Conservation (phyloP, 2,329 filamentous ascomycete genomes). For the Thelonectria olida region DNA sequence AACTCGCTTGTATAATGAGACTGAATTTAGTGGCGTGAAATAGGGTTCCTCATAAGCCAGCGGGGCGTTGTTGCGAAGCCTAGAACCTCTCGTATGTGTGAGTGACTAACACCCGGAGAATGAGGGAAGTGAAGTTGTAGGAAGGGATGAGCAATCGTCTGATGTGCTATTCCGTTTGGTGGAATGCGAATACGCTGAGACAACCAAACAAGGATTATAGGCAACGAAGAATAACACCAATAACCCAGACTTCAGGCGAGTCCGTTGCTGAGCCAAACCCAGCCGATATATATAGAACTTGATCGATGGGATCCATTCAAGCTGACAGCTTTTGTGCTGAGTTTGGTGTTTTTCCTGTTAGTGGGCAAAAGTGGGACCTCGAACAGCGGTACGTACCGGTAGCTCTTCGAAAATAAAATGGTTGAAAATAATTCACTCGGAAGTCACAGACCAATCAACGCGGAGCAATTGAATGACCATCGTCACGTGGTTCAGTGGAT, state of each 20-base stretch:
- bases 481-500: constrained; percentile 46
- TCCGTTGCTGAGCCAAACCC: background rate
- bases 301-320: background rate
- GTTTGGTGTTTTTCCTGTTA: constrained; percentile 34
- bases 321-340: background rate
- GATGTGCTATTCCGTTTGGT: background rate
- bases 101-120: constrained; percentile 14
- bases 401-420: background rate
- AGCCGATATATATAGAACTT: background rate
- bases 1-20: background rate
- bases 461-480: constrained; percentile 46
- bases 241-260: background rate
- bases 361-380: constrained; percentile 8
- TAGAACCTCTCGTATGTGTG: background rate
- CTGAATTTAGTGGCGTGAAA: background rate
- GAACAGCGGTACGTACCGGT: constrained; percentile 30
- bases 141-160: background rate
- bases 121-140: background rate
- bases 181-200: background rate
- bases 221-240: background rate
- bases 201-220: background rate
- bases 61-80: background rate
- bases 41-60: background rate
- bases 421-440: constrained; percentile 24
- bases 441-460: constrained; percentile 41